phyloP scores from a whole-genome alignment of 2,329 filamentous ascomycete species.

The Paraconiothyrium sp. region DNA sequence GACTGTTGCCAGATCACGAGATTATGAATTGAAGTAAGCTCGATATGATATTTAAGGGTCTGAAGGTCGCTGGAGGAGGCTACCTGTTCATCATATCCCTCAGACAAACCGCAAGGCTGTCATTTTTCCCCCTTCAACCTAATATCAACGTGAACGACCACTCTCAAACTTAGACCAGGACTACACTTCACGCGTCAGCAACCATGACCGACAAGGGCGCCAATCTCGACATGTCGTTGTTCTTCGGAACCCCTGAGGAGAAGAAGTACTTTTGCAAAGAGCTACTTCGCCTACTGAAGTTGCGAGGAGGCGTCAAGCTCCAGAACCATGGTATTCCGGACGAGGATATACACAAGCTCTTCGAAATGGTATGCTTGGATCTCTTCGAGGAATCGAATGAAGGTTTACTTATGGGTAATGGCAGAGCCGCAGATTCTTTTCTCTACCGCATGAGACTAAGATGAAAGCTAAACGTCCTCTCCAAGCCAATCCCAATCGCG shows the following conservation, averaged over 20 bases:
- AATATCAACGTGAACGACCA: too few relatives aligned
- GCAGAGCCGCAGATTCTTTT: constrained; percentile 25
- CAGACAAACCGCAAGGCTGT: too few relatives aligned
- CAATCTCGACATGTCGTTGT: constrained; percentile 16
- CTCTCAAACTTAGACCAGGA: too few relatives aligned
- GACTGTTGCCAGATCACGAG: too few relatives aligned
- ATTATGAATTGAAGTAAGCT: too few relatives aligned
- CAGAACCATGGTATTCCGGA: constrained; percentile 22
- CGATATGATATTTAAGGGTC: too few relatives aligned
- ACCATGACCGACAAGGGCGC: not conserved
- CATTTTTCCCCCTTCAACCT: too few relatives aligned
- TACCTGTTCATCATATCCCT: too few relatives aligned
- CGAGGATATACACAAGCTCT: constrained; percentile 12
- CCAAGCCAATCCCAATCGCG: constrained; percentile 22
- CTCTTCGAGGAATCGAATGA: not conserved
- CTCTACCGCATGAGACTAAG: constrained; percentile 16
- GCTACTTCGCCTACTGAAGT: constrained; percentile 7
- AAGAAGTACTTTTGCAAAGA: constrained; percentile 10
- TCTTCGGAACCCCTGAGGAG: constrained; percentile 6
- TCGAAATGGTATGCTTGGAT: constrained; percentile 3
- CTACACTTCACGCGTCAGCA: too few relatives aligned
- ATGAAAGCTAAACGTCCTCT: constrained; percentile 7
- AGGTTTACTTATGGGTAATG: not conserved
- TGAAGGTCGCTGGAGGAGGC: too few relatives aligned
- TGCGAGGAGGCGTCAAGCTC: constrained; percentile 20